A percentile compares a stretch with the other conserved stretches of the same genome.
Conservation (phyloP, 768 basidiomycete genomes). For the Pisolithus orientalis region DNA sequence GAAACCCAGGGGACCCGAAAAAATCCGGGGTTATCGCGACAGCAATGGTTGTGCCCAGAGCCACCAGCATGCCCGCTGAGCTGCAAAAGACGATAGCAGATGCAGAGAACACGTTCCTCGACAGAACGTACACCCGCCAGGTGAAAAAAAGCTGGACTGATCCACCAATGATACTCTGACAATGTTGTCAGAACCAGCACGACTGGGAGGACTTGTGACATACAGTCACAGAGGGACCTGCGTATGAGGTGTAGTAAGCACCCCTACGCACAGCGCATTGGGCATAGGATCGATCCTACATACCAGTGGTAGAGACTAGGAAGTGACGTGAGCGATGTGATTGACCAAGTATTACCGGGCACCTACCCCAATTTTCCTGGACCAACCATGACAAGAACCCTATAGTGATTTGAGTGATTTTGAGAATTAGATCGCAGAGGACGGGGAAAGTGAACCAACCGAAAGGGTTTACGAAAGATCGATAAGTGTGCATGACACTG, state of each 20-base stretch:
- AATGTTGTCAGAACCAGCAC: background rate
- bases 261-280: background rate
- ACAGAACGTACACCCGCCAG: constrained; percentile 31
- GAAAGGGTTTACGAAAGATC: constrained; percentile 39
- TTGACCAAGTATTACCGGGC: background rate
- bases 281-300: background rate
- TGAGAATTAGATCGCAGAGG: no score
- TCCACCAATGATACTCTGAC: constrained; percentile 35
- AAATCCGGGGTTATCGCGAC: constrained; percentile 28
- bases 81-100: constrained; percentile 10
- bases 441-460: constrained; percentile 22
- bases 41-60: constrained; percentile 28
- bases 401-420: constrained; percentile 2
- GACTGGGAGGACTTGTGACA: background rate
- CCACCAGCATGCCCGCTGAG: constrained; percentile 21
- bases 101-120: constrained; percentile 22
- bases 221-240: constrained; percentile 41
- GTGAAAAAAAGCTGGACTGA: constrained; percentile 42
- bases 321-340: background rate
- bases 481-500: constrained; percentile 39
- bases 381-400: constrained; percentile 22
- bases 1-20: constrained; percentile 30
- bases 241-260: background rate
- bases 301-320: constrained; percentile 40
- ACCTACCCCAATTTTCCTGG: constrained; percentile 31